Conservation (phyloP, 768 basidiomycete species). For the Mycena vulgaris region DNA sequence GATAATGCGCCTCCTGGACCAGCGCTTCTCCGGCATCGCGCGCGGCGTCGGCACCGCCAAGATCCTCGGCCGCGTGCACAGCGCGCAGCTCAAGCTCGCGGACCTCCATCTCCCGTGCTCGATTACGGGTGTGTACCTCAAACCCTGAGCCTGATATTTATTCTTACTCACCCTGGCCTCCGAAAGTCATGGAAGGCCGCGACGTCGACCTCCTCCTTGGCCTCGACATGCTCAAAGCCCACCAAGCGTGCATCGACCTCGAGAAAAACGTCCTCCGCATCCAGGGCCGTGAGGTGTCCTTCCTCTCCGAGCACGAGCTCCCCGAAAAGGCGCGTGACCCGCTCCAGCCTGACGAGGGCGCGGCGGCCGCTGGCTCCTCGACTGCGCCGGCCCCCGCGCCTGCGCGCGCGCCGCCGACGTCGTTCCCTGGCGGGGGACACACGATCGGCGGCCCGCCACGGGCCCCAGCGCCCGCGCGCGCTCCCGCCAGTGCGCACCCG, state of each 20-base stretch:
- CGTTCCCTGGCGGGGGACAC: slow-evolving; percentile 81
- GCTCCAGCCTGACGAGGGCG: slow-evolving; percentile 41
- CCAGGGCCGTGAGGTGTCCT: slow-evolving; percentile 88
- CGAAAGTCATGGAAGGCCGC: slow-evolving; percentile 97
- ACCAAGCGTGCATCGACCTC: slow-evolving; percentile 97
- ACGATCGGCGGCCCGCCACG: slow-evolving; percentile 68
- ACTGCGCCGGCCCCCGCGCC: slow-evolving; percentile 39
- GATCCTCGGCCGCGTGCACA: slow-evolving; percentile 95
- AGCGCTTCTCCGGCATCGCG: slow-evolving; percentile 90
- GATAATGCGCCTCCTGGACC: slow-evolving; percentile 94
- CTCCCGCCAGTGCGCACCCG: slow-evolving; percentile 55
- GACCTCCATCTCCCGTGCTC: slow-evolving; percentile 91
- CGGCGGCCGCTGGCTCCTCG: slow-evolving; percentile 41
- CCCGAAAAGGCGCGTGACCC: slow-evolving; percentile 81
- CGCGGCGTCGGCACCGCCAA: slow-evolving; percentile 95
- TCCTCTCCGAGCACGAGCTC: slow-evolving; percentile 95
- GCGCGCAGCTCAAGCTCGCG: slow-evolving; percentile 90
- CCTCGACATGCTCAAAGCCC: slow-evolving; percentile 99
- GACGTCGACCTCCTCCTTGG: slow-evolving; percentile 97
- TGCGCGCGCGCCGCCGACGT: slow-evolving; percentile 32
- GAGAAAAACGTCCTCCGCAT: slow-evolving; percentile 93
- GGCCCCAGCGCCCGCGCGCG: slow-evolving; percentile 40
- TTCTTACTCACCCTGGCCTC: too few species aligned
- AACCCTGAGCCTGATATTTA: too few species aligned
- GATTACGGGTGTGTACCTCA: too few species aligned